These are phyloP conservation scores for Arthrinium phaeospermum DNA, from an alignment of 2,329 filamentous ascomycete genomes.

Conservation along the genomic window DNA sequence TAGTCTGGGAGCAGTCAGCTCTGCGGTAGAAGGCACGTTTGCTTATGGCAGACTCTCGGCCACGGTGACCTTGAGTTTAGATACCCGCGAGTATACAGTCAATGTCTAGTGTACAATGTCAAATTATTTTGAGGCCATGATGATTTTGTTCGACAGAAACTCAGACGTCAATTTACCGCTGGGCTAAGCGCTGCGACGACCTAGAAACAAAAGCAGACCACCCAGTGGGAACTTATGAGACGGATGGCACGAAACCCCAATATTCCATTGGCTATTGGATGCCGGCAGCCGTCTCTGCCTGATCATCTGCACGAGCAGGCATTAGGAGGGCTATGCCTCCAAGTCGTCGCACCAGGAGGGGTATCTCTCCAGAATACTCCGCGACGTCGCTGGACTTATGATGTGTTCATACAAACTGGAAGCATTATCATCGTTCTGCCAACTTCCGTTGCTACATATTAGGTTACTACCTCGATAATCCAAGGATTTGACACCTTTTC, in stretches of 20 bases:
- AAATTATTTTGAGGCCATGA: neutral
- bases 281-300: neutral
- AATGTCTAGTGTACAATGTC: slow-evolving; percentile 3
- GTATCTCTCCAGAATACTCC: no score
- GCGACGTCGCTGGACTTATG: no score
- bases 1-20: neutral
- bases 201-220: no score
- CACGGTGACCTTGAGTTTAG: neutral
- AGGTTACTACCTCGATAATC: no score
- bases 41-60: neutral
- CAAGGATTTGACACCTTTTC: no score
- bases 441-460: no score
- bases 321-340: neutral
- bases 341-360: neutral
- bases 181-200: no score
- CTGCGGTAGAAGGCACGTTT: neutral
- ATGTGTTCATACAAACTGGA: no score
- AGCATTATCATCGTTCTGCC: no score
- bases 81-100: neutral
- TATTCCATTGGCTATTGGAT: neutral
- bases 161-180: no score
- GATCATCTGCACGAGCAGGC: neutral
- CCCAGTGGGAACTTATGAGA: no score
- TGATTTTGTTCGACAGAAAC: neutral
- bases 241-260: no score